A percentile compares a stretch with the other conserved stretches of the same genome.
These are phyloP conservation scores for Wickerhamiella nectarea DNA, from an alignment of 805 yeast genomes.

Conservation along the genomic window DNA sequence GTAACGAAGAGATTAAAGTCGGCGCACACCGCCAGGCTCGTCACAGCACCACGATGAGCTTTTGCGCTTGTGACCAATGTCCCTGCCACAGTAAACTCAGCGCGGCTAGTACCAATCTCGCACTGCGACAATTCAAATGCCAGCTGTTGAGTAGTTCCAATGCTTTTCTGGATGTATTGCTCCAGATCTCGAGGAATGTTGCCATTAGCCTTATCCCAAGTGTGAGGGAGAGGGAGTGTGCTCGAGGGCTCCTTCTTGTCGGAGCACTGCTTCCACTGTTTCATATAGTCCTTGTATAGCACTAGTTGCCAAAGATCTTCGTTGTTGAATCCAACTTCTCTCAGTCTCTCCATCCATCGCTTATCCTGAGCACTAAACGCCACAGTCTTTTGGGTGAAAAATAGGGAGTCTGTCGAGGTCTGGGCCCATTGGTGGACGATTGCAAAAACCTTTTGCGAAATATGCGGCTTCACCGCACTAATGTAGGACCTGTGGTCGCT, in stretches of 20 bases:
- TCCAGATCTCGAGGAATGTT: slow-evolving; percentile 11
- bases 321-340: slow-evolving; percentile 58
- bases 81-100: slow-evolving; percentile 18
- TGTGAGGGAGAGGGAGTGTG: slow-evolving; percentile 3
- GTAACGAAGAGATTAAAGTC: slow-evolving; percentile 56
- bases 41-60: slow-evolving; percentile 50
- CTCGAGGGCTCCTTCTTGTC: not conserved
- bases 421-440: slow-evolving; percentile 58
- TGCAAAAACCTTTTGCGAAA: slow-evolving; percentile 51
- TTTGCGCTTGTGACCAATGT: slow-evolving; percentile 46
- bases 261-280: slow-evolving; percentile 21
- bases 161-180: slow-evolving; percentile 6
- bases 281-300: slow-evolving; percentile 52
- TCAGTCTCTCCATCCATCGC: slow-evolving; percentile 52
- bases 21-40: slow-evolving; percentile 43
- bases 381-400: not conserved
- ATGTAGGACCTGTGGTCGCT: slow-evolving; percentile 53
- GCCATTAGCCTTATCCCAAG: slow-evolving; percentile 12
- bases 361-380: slow-evolving; percentile 24
- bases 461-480: slow-evolving; percentile 46
- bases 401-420: not conserved
- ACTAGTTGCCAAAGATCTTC: slow-evolving; percentile 75
- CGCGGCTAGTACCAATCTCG: slow-evolving; percentile 30
- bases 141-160: not conserved
- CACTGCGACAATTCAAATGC: slow-evolving; percentile 1